phyloP scores from a whole-genome alignment of 768 basidiomycete species.

The Suillus subluteus region DNA sequence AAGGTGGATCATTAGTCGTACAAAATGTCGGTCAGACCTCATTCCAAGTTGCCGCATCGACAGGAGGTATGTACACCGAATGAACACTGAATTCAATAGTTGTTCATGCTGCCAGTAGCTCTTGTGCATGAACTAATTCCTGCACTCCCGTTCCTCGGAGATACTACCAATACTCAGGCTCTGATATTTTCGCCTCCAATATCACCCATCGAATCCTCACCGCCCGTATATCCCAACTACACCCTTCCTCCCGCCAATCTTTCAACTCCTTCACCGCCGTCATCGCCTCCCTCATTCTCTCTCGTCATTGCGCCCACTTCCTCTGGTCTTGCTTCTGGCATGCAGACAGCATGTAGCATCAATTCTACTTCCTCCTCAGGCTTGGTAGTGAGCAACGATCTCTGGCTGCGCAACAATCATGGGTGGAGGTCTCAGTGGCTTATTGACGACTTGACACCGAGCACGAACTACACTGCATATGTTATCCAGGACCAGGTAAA shows the following conservation, averaged over 20 bases:
- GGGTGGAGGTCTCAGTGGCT: slow-evolving; percentile 78
- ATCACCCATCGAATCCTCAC: slow-evolving; percentile 26
- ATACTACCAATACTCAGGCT: slow-evolving; percentile 74
- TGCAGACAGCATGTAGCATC: slow-evolving; percentile 66
- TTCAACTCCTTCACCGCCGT: slow-evolving; percentile 44
- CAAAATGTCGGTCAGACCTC: slow-evolving; percentile 42
- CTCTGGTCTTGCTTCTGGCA: slow-evolving; percentile 43
- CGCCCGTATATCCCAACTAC: slow-evolving; percentile 74
- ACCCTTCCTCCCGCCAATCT: slow-evolving; percentile 65
- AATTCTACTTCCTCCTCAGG: slow-evolving; percentile 41
- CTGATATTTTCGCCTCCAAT: slow-evolving; percentile 72
- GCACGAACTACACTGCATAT: slow-evolving; percentile 82
- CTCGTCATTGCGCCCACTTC: slow-evolving; percentile 59
- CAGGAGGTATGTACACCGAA: slow-evolving; percentile 35
- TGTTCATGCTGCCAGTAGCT: slow-evolving; percentile 34
- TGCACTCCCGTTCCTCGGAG: slow-evolving; percentile 62
- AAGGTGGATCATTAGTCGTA: slow-evolving; percentile 58
- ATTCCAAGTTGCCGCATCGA: slow-evolving; percentile 64
- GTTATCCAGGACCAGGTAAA: slow-evolving; percentile 57
- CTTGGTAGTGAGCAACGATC: slow-evolving; percentile 43
- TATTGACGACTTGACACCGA: slow-evolving; percentile 56
- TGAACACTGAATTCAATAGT: slow-evolving; percentile 2
- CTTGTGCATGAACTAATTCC: slow-evolving; percentile 51
- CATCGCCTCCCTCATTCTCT: slow-evolving; percentile 51
- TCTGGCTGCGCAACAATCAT: slow-evolving; percentile 58